Base-by-base conservation (phyloP, 192 early-diverging fungal species). In the Martensiomyces pterosporus region DNA sequence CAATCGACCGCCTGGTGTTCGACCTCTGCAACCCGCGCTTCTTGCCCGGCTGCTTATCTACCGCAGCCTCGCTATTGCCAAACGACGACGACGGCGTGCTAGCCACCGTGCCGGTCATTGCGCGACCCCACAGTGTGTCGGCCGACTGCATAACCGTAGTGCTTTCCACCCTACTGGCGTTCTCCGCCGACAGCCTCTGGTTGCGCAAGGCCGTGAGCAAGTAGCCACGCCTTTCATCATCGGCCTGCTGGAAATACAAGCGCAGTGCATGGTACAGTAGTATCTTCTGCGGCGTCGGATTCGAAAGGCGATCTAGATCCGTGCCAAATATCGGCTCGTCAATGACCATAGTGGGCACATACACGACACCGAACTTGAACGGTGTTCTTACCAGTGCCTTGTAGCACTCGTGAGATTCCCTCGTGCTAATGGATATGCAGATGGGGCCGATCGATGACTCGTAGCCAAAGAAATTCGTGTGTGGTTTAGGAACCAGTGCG, bases 381-480 rank as follows among this genome's bases (percentile, higher is more conserved):
- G 59, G 63, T 38, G 67, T 64, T 22, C 63, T 67, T 52, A 69
- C 67, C 47, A 65, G 64, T 12, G 59, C 67, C 66, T 63, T 66
- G 54, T 60, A 77, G 62, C 63, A 71, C 59, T 64, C 67, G 49
- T 69, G 67, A n/a, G 60, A 71, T 55, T 65, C 67, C 43, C 59
- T 59, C 19, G 61, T 70, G 55, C 59, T 71, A 47, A 67, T 70
- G 13, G 71, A 74, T 24, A 74, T 63, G 59, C 71, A 74, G 23
- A 74, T 67, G 14, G 71, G 64, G 15, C 71, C 71, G 24, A 64
- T 66, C 0, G 71, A 47, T 18, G 63, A 47, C 55, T 67, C 64
- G 60, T 75, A 75, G 5, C 71, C 71, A 41, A 75, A 67, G 40
- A 75, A 75, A 46, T 66, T 75, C 52, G 71, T 75, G 47, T 75